Base-by-base conservation (phyloP, 2,329 filamentous ascomycete species). In the Chaetothyriales sp. region DNA sequence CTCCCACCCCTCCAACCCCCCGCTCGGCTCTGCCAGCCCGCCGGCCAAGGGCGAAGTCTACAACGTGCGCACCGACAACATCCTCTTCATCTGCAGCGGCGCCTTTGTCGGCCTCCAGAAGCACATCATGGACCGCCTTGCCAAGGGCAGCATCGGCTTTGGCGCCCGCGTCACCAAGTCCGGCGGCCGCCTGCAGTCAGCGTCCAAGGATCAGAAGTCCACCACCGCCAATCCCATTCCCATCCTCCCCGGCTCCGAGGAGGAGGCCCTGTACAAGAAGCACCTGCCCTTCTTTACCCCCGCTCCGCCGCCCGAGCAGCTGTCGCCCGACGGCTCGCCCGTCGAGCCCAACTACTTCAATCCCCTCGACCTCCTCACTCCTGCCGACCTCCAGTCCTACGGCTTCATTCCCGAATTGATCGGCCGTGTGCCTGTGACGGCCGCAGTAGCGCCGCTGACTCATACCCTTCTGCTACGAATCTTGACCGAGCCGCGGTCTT, bases 361-460 rank as follows among this genome's bases (percentile, higher is more conserved):
- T 56, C 70, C 75, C 10, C 73, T 92, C 1, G 85, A 90, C 58
- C 77, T 92, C 19, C 77, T 85, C 22, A 85, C 81, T 3, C 85
- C 87, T 1, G 73, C 78, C 9, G 85, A 94, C 61, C 72, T 94
- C 1, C 87, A 94, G 67, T 78, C 77, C 44, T 95, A 89, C 63
- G 90, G 89, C 13, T 87, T 95, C 64, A 95, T 95, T 50, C 89
- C 89, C 0, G 89, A 95, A 69, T 75, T 95, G n/a, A 85, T 97
- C 50, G 92, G 92, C n/a, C 85, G 92, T 18, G 81, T 98, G 47
- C 90, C 94, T 49, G 87, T 95, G 53, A 85, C 89, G 47, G 89
- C 88, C 55, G 86, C 92, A 0, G 77, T 98, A 0, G 83, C 86
- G 13, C 82, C 88, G 0, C 75, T 98, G 0, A 77, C 78, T 50